Base-by-base conservation (phyloP, 2,329 filamentous ascomycete genomes). In the Rhynchosporium graminicola region DNA sequence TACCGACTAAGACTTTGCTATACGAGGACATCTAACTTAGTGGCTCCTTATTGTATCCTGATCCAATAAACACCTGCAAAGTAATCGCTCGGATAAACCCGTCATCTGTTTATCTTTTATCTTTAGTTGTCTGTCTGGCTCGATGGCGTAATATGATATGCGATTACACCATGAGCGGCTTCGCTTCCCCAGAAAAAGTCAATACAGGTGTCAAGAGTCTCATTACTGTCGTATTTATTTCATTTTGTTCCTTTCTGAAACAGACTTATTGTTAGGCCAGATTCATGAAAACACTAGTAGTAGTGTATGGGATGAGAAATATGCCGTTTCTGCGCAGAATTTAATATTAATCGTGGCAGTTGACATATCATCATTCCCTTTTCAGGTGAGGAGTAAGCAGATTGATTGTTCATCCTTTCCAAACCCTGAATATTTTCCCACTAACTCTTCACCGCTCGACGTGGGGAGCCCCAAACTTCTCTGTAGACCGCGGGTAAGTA, bases 351-450 rank as follows among this genome's bases (percentile, higher is more conserved):
- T 20, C 20, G 20, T 20, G 20, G 20, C 20, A 20, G 20, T 40
- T 26, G 36, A 42, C 31, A 36, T 52, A 20, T 10, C 50, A 40
- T 54, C 50, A 20, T 12, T 28, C 13, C 13, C n/a, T n/a, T n/a
- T 38, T 56, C 12, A 28, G 29, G 52, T 55, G 20, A 42, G 40
- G 43, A 33, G 43, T 57, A 57, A 57, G 54, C 54, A 45, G 54
- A 57, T 33, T 57, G 54, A 57, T 33, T 4, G n/a, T 20, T 46
- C 20, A 26, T 57, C 42, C 40, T 3, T 31, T n/a, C 20, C 40
- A 28, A 3, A 20, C 8, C 20, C 54, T 28, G 45, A 10, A 36
- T n/a, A 26, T 13, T 12, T 38, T 36, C 36, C 5, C 5, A 6
- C 2, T 10, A 7, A 42, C 36, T 42, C 28, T 54, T 10, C 20